Percentiles rank a stretch among this genome's conserved stretches.
phyloP scores from a whole-genome alignment of 2,329 filamentous ascomycete species.

The Xylariaceae sp. region DNA sequence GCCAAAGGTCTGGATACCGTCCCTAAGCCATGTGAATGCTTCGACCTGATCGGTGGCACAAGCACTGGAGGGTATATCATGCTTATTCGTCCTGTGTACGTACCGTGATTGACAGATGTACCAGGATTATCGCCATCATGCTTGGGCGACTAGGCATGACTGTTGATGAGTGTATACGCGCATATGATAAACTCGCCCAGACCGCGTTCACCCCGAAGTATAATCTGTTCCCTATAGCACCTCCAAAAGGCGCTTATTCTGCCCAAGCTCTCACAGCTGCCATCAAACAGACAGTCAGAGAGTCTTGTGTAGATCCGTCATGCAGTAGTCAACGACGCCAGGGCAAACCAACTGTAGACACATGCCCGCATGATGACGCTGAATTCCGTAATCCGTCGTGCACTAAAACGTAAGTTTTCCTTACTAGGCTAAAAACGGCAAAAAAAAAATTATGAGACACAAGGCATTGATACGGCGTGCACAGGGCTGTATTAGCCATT shows the following conservation, averaged over 20 bases:
- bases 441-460: too few species aligned
- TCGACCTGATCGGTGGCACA: conserved; percentile 36
- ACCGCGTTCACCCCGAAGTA: conserved; percentile 33
- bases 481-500: conserved; percentile 21
- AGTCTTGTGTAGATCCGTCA: conserved; percentile 20
- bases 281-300: conserved; percentile 26
- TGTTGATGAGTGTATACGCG: conserved; percentile 33
- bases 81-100: neutral
- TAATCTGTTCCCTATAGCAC: conserved; percentile 14
- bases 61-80: conserved; percentile 33
- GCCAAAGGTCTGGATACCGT: conserved; percentile 20
- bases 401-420: conserved; percentile 35
- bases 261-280: conserved; percentile 34
- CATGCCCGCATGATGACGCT: conserved; percentile 32
- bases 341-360: conserved; percentile 12
- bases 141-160: conserved; percentile 37
- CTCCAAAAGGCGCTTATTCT: conserved; percentile 33
- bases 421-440: too few species aligned
- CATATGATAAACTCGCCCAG: conserved; percentile 28
- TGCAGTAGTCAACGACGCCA: conserved; percentile 26
- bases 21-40: conserved; percentile 34
- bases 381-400: conserved; percentile 32
- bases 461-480: neutral
- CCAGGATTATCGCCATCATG: conserved; percentile 40
- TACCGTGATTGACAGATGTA: neutral